Base-by-base conservation (phyloP, 192 early-diverging fungal genomes). In the Hyaloraphidium curvatum region DNA sequence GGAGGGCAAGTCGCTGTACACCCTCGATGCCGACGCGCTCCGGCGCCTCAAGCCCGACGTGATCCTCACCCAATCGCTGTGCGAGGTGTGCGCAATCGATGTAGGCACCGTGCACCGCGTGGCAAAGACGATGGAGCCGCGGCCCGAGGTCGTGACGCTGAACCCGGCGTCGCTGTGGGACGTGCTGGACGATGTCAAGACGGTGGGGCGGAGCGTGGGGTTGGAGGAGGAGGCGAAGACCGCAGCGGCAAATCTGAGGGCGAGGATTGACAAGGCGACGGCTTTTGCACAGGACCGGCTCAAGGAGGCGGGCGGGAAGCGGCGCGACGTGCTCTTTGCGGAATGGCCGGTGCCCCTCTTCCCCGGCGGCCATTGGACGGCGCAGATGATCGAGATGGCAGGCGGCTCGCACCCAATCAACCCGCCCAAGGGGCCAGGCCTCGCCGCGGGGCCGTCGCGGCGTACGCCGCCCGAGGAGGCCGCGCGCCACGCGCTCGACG, bases 291-390 rank as follows among this genome's bases (percentile, higher is more conserved):
- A 14, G 7, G 25, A 25, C 7, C 23, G 59, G 11, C 54, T 68
- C 2, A 55, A 35, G 17, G 50, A 23, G 9, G 17, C 39, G 2
- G 51, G 55, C 17, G 60, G 64, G 2, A 22, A 39, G 13, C 54
- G 59, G 13, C 43, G 17, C 17, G 59, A 60, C 37, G 67, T 71
- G 37, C 39, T 56, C 23, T 72, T 69, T 43, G 43, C 74, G 9
- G 74, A 76, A 52, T 76, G 74, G 74, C 59, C 65, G 26, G 67
- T 71, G 55, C 74, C 74, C 17, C 59, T 69, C 19, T 74, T 65
- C 41, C 68, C 68, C 1, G 70, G 61, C 16, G 71, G 71, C 9
- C 72, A 74, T 43, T 76, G 71, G 70, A 72, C 68, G 41, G 61
- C 67, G 1, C 64, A 76, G 54, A 52, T 76, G 31, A 66, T 76